Base-by-base conservation (phyloP, 1,284 basidiomycete genomes). In the Microstroma glucosiphilum region DNA sequence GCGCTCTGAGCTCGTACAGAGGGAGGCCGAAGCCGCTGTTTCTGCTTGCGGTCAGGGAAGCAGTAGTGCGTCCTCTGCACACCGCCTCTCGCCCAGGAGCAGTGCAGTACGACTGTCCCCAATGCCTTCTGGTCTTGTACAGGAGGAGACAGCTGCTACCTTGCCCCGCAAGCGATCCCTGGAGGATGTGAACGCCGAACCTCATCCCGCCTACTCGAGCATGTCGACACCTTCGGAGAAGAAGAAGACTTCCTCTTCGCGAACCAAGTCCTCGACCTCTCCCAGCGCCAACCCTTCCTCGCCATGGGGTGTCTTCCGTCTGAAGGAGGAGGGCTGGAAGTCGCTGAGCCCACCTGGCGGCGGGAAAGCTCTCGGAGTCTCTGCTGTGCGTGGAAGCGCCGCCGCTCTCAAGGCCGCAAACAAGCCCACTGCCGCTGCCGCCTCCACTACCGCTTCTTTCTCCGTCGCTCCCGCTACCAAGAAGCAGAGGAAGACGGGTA, bases 231-330 rank as follows among this genome's bases (percentile, higher is more conserved):
- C 46, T n/a, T n/a, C 17, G 11, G 23, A 48, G 46, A 48, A 19
- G 21, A 54, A 54, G 21, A 54, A 19, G 4, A 17, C 21, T 6
- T 19, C 51, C 51, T 54, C 51, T 6, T 54, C 17, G 21, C 26
- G 30, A 37, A 37, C 4, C 30, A 37, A 37, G 30, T 3, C 51
- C 25, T 54, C 51, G 6, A 15, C 21, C 2, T 54, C 51, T 6
- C 19, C 15, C 51, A 54, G 26, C 21, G 25, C 19, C 21, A 54
- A 54, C 51, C 51, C 51, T 23, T 17, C 51, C 6, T 54, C 51
- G 21, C 51, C 51, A 25, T 54, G 51, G 51, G 51, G 51, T 21
- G 51, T 54, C 51, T 54, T 54, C 51, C 51, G 51, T 25, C 21
- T 54, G 8, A 54, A 54, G 19, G 21, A 54, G 21, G 51, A 26